Percentiles rank a stretch among this genome's conserved stretches.
phyloP scores from a whole-genome alignment of 805 yeast species.

The Cyberlindnera mycetangii region DNA sequence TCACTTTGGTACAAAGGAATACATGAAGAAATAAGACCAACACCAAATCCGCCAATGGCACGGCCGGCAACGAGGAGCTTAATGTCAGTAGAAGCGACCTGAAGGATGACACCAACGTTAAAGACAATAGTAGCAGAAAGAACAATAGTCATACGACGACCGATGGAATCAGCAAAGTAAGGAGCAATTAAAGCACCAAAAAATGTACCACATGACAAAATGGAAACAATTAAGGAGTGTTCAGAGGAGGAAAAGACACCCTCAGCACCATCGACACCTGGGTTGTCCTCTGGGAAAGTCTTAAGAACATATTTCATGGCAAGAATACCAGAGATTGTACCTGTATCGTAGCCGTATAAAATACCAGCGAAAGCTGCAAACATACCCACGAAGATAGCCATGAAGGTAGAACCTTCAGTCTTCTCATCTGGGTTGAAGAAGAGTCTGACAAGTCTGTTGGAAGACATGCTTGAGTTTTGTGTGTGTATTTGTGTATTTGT shows the following conservation, averaged over 20 bases:
- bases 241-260: conserved; percentile 41
- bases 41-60: conserved; percentile 65
- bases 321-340: conserved; percentile 61
- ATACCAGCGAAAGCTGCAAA: conserved; percentile 69
- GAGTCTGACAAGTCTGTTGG: conserved; percentile 21
- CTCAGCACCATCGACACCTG: conserved; percentile 16
- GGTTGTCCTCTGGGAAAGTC: conserved; percentile 37
- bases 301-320: conserved; percentile 54
- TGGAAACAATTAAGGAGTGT: conserved; percentile 60
- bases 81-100: conserved; percentile 42
- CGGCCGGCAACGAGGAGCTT: conserved; percentile 59
- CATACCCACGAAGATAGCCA: conserved; percentile 51
- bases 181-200: conserved; percentile 62
- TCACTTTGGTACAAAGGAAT: conserved; percentile 79
- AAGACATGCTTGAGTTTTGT: not conserved
- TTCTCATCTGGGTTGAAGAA: conserved; percentile 45
- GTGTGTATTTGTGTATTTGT: not conserved
- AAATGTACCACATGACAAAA: conserved; percentile 70
- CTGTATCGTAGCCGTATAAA: conserved; percentile 67
- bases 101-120: conserved; percentile 50
- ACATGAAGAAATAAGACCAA: conserved; percentile 67
- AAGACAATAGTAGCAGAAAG: conserved; percentile 42
- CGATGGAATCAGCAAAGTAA: conserved; percentile 50
- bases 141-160: conserved; percentile 49
- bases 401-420: conserved; percentile 44